Conservation (phyloP, 208 protist genomes). For the Wallacemonas sp. region DNA sequence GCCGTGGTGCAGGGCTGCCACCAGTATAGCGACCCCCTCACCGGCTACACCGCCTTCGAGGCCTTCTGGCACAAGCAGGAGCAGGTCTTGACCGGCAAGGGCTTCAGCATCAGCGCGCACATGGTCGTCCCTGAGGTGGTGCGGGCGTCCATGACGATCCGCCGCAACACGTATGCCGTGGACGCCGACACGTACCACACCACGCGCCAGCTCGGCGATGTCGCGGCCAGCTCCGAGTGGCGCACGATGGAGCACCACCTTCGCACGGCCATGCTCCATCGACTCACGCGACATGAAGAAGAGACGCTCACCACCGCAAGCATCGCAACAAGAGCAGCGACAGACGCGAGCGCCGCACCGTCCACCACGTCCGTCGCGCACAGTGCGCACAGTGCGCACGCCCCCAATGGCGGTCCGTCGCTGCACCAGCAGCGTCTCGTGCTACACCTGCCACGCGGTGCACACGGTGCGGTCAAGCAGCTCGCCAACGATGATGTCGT, state of each 20-base stretch:
- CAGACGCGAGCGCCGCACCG: too few relatives aligned
- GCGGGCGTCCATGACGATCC: slow-evolving; percentile 48
- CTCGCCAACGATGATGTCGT: slow-evolving; percentile 21
- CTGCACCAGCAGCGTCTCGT: too few relatives aligned
- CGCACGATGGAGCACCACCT: slow-evolving; percentile 55
- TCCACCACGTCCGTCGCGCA: too few relatives aligned
- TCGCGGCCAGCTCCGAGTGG: slow-evolving; percentile 62
- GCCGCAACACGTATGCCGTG: slow-evolving; percentile 54
- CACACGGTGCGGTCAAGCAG: slow-evolving; percentile 14
- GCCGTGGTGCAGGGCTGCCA: slow-evolving; percentile 58
- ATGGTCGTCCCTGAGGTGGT: slow-evolving; percentile 70
- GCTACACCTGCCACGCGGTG: slow-evolving; percentile 1
- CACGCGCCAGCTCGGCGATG: slow-evolving; percentile 39
- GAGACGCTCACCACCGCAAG: too few relatives aligned
- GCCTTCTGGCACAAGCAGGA: slow-evolving; percentile 55
- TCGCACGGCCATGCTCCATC: slow-evolving; percentile 1
- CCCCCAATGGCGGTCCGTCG: too few relatives aligned
- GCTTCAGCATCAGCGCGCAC: slow-evolving; percentile 67
- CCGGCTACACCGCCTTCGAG: slow-evolving; percentile 41
- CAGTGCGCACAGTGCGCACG: too few relatives aligned
- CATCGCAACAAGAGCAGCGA: background rate
- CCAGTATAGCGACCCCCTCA: slow-evolving; percentile 45
- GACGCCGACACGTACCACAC: slow-evolving; percentile 47
- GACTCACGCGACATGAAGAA: slow-evolving; percentile 8
- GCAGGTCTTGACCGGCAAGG: slow-evolving; percentile 43